Evolutionary conservation across 305 asterid genomes (phyloP).

Genomic region (Fraxinus ornus): DNA sequence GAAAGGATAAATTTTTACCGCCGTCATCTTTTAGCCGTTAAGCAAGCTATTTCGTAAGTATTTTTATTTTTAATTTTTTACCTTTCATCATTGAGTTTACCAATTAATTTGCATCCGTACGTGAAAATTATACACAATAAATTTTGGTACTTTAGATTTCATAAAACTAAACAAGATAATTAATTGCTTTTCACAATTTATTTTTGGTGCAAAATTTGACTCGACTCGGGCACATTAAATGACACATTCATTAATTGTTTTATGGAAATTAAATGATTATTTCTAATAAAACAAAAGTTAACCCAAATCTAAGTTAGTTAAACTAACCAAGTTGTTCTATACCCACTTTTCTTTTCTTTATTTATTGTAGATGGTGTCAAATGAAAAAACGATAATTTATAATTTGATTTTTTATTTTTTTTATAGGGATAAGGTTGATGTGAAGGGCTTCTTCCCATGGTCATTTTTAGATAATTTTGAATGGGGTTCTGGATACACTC

Average conservation of each 20-base stretch:
- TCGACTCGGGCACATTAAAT: too few relatives aligned
- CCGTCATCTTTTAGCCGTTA: constrained; percentile 39
- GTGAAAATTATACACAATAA: neutral
- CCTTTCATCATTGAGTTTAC: neutral
- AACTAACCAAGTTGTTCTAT: neutral
- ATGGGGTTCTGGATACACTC: constrained; percentile 31
- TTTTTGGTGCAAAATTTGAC: too few relatives aligned
- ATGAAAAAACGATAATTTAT: neutral
- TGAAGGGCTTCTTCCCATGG: constrained; percentile 33
- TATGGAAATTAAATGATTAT: too few relatives aligned
- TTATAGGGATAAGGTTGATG: constrained; percentile 22
- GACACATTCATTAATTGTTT: too few relatives aligned
- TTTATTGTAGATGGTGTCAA: too few relatives aligned
- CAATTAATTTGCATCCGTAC: neutral
- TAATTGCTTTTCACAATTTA: too few relatives aligned
- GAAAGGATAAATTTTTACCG: constrained; percentile 46
- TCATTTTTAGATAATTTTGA: constrained; percentile 33
- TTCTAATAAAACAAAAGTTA: too few relatives aligned
- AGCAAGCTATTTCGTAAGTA: constrained; percentile 40
- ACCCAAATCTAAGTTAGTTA: too few relatives aligned
- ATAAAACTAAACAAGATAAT: too few relatives aligned
- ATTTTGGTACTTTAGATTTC: neutral
- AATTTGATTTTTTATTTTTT: neutral
- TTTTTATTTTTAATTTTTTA: neutral
- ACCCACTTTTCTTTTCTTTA: neutral